phyloP scores from a whole-genome alignment of 345 rosid genomes.

The Brassica nigra region DNA sequence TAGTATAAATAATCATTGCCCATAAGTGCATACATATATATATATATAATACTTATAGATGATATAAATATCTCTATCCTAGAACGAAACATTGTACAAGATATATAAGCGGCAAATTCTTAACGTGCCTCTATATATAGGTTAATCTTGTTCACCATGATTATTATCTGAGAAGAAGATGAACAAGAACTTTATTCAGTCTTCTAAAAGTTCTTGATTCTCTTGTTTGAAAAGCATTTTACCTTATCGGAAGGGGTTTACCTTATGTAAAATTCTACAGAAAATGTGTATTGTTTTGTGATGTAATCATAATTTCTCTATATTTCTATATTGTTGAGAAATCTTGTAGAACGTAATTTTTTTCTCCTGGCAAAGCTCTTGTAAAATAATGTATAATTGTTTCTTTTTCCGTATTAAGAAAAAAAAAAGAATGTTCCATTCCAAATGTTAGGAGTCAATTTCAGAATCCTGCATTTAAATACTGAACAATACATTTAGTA shows the following conservation, averaged over 20 bases:
- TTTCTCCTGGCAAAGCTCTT: not conserved
- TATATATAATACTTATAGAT: conserved; percentile 16
- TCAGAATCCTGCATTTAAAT: not conserved
- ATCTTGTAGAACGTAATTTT: not conserved
- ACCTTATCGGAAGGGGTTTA: not conserved
- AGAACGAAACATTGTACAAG: conserved; percentile 31
- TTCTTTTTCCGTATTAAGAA: not conserved
- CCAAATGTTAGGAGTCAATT: not conserved
- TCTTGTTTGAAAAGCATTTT: not conserved
- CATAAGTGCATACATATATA: conserved; percentile 21
- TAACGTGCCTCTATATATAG: conserved; percentile 19
- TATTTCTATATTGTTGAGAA: not conserved
- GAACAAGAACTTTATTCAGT: too few relatives aligned
- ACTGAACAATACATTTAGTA: not conserved
- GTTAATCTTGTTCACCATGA: conserved; percentile 14
- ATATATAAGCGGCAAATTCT: conserved; percentile 26
- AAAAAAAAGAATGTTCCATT: not conserved
- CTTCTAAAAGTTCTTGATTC: too few relatives aligned
- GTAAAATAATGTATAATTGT: not conserved
- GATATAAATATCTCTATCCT: conserved; percentile 24
- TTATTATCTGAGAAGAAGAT: not conserved
- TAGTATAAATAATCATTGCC: conserved; percentile 3
- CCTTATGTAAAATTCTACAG: not conserved
- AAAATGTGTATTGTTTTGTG: conserved; percentile 7
- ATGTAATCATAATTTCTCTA: not conserved